These are phyloP conservation scores for Verticillium albo-atrum DNA, from an alignment of 2,329 filamentous ascomycete genomes.

Conservation along the genomic window DNA sequence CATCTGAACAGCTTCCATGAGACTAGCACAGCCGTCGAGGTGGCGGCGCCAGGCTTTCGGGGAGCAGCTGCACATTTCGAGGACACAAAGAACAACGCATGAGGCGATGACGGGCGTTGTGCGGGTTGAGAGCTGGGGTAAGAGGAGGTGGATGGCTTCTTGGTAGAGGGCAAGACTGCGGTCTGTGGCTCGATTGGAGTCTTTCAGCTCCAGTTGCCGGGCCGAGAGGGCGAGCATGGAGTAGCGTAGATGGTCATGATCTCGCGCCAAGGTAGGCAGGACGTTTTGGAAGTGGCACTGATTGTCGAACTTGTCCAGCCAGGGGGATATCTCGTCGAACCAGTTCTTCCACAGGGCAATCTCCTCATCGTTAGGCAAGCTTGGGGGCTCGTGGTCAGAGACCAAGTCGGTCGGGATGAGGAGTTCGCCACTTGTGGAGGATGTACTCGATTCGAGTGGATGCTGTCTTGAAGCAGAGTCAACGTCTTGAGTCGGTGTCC, in stretches of 20 bases:
- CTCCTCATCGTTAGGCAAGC: slow-evolving; percentile 21
- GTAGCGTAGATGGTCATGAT: slow-evolving; percentile 38
- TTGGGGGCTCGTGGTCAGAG: slow-evolving; percentile 9
- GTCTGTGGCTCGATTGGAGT: slow-evolving; percentile 26
- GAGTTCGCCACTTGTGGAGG: background rate
- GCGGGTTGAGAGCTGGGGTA: slow-evolving; percentile 40
- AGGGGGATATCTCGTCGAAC: slow-evolving; percentile 35
- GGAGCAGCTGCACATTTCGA: slow-evolving; percentile 48
- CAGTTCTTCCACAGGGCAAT: slow-evolving; percentile 34
- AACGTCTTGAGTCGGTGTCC: background rate
- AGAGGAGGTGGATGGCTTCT: slow-evolving; percentile 43
- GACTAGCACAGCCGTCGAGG: slow-evolving; percentile 45
- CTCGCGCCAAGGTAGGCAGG: slow-evolving; percentile 40
- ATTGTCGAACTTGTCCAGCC: slow-evolving; percentile 50
- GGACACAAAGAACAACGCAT: slow-evolving; percentile 47
- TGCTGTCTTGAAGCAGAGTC: background rate
- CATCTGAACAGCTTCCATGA: slow-evolving; percentile 45
- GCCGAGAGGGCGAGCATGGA: slow-evolving; percentile 47
- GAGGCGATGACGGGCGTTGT: slow-evolving; percentile 46
- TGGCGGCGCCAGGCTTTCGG: slow-evolving; percentile 46
- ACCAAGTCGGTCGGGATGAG: background rate
- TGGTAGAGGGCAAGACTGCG: slow-evolving; percentile 43
- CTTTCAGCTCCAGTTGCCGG: slow-evolving; percentile 43
- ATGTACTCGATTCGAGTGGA: background rate
- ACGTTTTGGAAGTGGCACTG: slow-evolving; percentile 42